Conservation (phyloP, 495 filamentous ascomycete genomes). For the Podospora australis region DNA sequence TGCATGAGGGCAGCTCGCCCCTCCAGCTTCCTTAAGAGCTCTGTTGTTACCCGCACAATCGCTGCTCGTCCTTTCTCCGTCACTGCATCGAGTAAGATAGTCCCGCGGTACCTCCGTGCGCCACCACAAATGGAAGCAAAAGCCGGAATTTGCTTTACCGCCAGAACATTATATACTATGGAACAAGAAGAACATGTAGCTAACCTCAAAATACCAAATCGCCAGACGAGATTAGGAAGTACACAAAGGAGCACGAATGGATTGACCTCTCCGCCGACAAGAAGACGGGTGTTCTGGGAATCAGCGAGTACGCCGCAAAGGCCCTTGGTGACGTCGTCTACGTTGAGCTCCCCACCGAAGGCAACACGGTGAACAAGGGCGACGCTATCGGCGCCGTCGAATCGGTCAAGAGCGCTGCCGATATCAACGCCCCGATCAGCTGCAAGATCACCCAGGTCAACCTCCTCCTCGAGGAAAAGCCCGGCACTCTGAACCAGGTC, state of each 20-base stretch:
- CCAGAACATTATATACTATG: neutral
- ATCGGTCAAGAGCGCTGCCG: conserved; percentile 94
- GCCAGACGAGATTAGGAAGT: conserved; percentile 64
- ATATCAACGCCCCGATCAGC: conserved; percentile 82
- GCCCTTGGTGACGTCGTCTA: conserved; percentile 93
- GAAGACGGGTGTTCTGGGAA: conserved; percentile 68
- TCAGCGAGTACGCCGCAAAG: conserved; percentile 83
- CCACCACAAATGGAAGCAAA: neutral
- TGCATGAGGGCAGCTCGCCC: conserved; percentile 40
- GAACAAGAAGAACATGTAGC: neutral
- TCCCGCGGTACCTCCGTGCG: neutral
- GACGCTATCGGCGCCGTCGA: conserved; percentile 90
- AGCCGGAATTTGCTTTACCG: conserved; percentile 1
- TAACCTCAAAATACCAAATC: conserved; percentile 6
- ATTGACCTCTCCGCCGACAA: conserved; percentile 74
- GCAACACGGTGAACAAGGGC: conserved; percentile 56
- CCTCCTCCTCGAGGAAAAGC: conserved; percentile 68
- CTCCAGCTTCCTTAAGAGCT: conserved; percentile 30
- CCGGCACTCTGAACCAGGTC: conserved; percentile 75
- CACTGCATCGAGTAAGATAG: conserved; percentile 37
- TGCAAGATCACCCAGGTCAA: conserved; percentile 73
- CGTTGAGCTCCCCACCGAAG: conserved; percentile 77
- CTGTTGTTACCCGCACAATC: conserved; percentile 24
- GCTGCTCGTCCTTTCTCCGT: conserved; percentile 36
- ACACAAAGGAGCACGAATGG: conserved; percentile 98